Conservation (phyloP, 331 rosid genomes). For the Prunus yedoensis region DNA sequence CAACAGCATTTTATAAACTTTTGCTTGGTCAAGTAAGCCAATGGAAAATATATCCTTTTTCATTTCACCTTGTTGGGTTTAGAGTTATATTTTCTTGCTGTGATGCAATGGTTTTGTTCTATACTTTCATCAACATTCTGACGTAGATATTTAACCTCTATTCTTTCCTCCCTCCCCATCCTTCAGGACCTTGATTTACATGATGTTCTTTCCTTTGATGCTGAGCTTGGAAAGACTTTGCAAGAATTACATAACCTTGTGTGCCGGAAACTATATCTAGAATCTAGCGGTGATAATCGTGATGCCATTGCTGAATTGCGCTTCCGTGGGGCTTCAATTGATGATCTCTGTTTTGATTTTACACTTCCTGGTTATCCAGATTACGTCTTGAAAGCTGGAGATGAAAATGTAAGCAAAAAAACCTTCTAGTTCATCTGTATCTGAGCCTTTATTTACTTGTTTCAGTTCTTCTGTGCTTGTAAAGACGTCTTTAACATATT, state of each 20-base stretch:
- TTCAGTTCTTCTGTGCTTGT: constrained; percentile 1
- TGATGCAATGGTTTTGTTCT: neutral
- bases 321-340: constrained; percentile 72
- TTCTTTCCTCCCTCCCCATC: neutral
- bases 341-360: constrained; percentile 84
- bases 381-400: constrained; percentile 75
- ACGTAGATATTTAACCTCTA: constrained; percentile 1
- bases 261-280: constrained; percentile 62
- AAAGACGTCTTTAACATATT: constrained; percentile 10
- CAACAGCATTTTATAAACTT: constrained; percentile 83
- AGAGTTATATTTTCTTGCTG: neutral
- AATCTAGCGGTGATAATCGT: constrained; percentile 41
- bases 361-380: constrained; percentile 96
- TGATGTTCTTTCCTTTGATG: constrained; percentile 77
- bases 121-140: neutral
- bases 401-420: constrained; percentile 60
- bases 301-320: constrained; percentile 40
- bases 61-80: neutral
- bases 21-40: constrained; percentile 85
- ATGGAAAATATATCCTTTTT: neutral
- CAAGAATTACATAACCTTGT: constrained; percentile 81
- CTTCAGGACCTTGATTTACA: constrained; percentile 96
- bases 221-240: constrained; percentile 90
- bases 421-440: neutral
- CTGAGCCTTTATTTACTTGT: neutral